These are phyloP conservation scores for Mycena polygramma DNA, from an alignment of 768 basidiomycete genomes.

Conservation along the genomic window DNA sequence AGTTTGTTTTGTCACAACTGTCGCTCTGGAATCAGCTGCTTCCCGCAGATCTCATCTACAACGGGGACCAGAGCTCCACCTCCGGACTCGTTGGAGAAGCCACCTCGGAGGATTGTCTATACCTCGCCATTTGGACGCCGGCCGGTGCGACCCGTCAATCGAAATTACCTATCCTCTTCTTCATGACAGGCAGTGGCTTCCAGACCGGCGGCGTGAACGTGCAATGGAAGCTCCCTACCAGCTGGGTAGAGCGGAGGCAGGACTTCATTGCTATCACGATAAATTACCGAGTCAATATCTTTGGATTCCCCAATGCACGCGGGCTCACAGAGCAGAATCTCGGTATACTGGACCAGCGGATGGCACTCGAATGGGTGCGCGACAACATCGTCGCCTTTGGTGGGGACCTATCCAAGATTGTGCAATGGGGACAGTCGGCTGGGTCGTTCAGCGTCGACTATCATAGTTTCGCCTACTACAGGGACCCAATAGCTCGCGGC, in stretches of 20 bases:
- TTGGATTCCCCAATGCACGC: constrained; percentile 18
- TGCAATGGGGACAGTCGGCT: constrained; percentile 19
- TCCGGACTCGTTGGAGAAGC: constrained; percentile 13
- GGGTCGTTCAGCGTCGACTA: constrained; percentile 8
- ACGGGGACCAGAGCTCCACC: constrained; percentile 13
- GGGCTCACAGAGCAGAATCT: constrained; percentile 17
- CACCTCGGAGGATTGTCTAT: constrained; percentile 18
- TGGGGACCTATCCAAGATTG: constrained; percentile 12
- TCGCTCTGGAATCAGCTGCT: constrained; percentile 11
- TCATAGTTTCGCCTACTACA: constrained; percentile 12
- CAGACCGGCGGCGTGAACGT: constrained; percentile 8
- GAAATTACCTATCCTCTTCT: constrained; percentile 16
- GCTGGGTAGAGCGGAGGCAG: constrained; percentile 33
- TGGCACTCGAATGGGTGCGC: constrained; percentile 18
- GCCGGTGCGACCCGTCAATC: background rate
- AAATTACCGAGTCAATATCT: constrained; percentile 18
- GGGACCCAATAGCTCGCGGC: constrained; percentile 13
- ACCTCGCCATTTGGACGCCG: constrained; percentile 20
- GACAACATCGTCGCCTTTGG: constrained; percentile 19
- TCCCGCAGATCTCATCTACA: constrained; percentile 11
- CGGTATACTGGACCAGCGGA: constrained; percentile 14
- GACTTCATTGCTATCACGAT: constrained; percentile 15
- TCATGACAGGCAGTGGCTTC: constrained; percentile 17
- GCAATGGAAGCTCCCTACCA: constrained; percentile 38
- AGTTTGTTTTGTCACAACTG: constrained; percentile 4